Evolutionary conservation across 2,329 filamentous ascomycete species (phyloP), one percentile per base, ranked within the genome.

Genomic region (Dendryphion nanum): DNA sequence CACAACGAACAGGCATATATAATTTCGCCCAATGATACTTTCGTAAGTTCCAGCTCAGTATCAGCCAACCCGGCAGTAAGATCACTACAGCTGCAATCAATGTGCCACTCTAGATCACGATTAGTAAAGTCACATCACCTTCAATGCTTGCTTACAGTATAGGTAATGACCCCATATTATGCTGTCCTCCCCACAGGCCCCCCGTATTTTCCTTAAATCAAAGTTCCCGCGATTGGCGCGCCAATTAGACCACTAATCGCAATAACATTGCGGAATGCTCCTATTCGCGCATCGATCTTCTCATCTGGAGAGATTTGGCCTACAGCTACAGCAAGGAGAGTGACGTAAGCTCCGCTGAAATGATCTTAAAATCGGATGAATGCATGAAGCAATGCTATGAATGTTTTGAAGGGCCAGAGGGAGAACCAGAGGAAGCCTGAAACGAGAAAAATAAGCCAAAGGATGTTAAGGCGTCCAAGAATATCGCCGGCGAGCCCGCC

Each of bases 351-450:
- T 10, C 85, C 85, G 0, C 79, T 82, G 12, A 75, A 75, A 57
- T 88, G 86, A 14, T 84, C 85, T 48, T 85, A 89, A 5, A 86
- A 63, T n/a, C 76, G 70, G 10, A 77, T 74, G 59, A 86, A 88
- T 23, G 80, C 70, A 34, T 87, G 74, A 41, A 83, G 77, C 1
- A 77, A 74, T 0, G 75, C 74, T 7, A 81, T 76, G 24, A 69
- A 69, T 3, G 41, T 31, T 5, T 52, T 48, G 2, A 57, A 73
- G 4, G 81, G 64, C 79, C 79, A 82, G 4, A 86, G 64, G 1
- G 71, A 75, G 0, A 82, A 63, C 10, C 73, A 69, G 1, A 78
- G 49, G 23, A 78, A 67, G 19, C 63, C 64, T 18, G 50, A 48
- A 6, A 61, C 23, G 7, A 62, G 35, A 21, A 71, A 72, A 50